Percentiles rank a stretch among this genome's conserved stretches.
Evolutionary conservation across 1,139 yeast genomes (phyloP).

Genomic region (Magnusiomyces paraingens): DNA sequence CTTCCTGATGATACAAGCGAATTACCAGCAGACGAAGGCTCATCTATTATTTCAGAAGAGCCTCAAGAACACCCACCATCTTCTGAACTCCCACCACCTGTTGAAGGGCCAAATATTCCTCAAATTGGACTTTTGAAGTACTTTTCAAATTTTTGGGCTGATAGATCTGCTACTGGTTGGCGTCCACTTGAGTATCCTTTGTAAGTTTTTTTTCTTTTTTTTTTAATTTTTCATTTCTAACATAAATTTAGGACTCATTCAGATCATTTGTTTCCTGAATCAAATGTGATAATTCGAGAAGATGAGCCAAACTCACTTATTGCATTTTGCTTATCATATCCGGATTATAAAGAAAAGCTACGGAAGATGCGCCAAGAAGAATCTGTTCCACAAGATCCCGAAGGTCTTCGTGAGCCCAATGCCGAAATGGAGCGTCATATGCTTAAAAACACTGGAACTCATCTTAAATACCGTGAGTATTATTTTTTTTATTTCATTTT

Average conservation of each 20-base stretch:
- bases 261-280: constrained; percentile 91
- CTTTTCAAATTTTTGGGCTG: constrained; percentile 93
- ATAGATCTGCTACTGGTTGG: constrained; percentile 93
- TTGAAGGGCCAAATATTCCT: constrained; percentile 19
- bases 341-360: constrained; percentile 70
- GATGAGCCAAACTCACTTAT: constrained; percentile 95
- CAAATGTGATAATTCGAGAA: constrained; percentile 89
- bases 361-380: constrained; percentile 34
- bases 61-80: background rate
- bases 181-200: constrained; percentile 84
- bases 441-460: constrained; percentile 80
- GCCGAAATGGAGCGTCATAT: constrained; percentile 53
- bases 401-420: constrained; percentile 14
- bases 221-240: background rate
- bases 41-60: background rate
- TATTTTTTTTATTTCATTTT: constrained; percentile 10
- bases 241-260: constrained; percentile 30
- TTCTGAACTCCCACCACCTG: constrained; percentile 8
- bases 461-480: constrained; percentile 59
- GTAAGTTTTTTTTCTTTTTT: constrained; percentile 6
- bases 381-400: constrained; percentile 25
- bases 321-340: constrained; percentile 83
- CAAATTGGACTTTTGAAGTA: constrained; percentile 71
- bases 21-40: background rate
- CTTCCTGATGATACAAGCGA: background rate